Evolutionary conservation across 202 grass and related monocot genomes (phyloP), one percentile per base, ranked within the genome.

Genomic region (Cymbopogon flexuosus): DNA sequence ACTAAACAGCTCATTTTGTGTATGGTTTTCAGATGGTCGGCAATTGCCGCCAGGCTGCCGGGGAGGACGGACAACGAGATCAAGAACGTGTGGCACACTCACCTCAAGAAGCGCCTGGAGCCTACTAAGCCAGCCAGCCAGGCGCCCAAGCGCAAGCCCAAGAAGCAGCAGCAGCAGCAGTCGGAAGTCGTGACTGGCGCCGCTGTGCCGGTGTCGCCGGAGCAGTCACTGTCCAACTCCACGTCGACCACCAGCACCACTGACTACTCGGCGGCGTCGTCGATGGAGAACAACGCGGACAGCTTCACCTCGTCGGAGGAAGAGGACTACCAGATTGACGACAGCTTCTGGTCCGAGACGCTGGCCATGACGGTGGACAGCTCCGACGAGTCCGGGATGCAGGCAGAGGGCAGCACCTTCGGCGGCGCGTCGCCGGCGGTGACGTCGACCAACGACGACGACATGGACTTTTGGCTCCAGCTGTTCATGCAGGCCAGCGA

Each of bases 31-130:
- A 94, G 93, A 41, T 97, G 93, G 93, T 97, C 93, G 10, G 42
- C 80, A 33, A 97, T 97, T 70, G 91, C 93, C 6, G 91, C 91
- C 21, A 90, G 84, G 65, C 83, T 97, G 74, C 91, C 93, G 21
- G 93, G 93, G 2, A 85, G 93, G 77, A 93, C 93, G 29, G 93
- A 97, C 82, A 97, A 93, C 70, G 93, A 97, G 82, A 97, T 97
- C 81, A 97, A 97, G 88, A 97, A 97, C 43, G 84, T 93, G 29
- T 97, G 93, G 93, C 93, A 97, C 84, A 97, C 91, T 23, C 82
- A 97, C 82, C 84, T 97, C 75, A 93, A 93, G 82, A 97, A 97
- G 79, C 69, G 91, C 29, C 65, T 93, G 11, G 62, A 67, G 42
- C 65, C 83, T 24, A 85, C 83, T 24, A 85, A 87, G 80, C 21